Evolutionary conservation across 179 eudicot genomes (phyloP).

Genomic region (Corrigiola litoralis): DNA sequence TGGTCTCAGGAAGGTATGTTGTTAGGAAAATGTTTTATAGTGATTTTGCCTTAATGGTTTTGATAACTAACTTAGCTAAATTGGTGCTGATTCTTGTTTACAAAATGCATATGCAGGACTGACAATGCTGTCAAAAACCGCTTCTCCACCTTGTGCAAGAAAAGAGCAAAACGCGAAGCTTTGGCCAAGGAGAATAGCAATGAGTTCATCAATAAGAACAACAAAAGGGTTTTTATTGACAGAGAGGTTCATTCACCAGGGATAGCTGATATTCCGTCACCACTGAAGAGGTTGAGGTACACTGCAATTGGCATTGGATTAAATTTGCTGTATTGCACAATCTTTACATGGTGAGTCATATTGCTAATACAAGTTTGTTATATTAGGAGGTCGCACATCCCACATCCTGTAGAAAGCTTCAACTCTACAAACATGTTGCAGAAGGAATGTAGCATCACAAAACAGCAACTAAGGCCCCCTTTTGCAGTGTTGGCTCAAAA

Average conservation of each 20-base stretch:
- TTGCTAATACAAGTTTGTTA: constrained; percentile 4
- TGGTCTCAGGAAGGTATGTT: constrained; percentile 92
- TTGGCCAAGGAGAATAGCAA: constrained; percentile 66
- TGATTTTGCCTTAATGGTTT: too few species aligned
- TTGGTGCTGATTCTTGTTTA: not conserved
- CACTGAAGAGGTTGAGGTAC: constrained; percentile 70
- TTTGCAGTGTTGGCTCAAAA: constrained; percentile 63
- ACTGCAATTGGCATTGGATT: not conserved
- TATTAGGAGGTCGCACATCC: constrained; percentile 50
- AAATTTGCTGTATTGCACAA: not conserved
- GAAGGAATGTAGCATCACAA: constrained; percentile 27
- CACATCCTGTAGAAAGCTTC: constrained; percentile 32
- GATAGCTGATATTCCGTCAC: constrained; percentile 33
- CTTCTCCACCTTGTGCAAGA: constrained; percentile 88
- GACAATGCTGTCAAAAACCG: constrained; percentile 96
- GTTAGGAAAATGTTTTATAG: not conserved
- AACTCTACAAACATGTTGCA: constrained; percentile 24
- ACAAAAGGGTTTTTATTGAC: constrained; percentile 57
- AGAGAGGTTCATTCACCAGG: constrained; percentile 31
- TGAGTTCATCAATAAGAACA: constrained; percentile 51
- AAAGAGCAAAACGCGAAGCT: constrained; percentile 83
- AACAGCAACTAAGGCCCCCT: constrained; percentile 56
- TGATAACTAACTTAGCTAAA: too few species aligned
- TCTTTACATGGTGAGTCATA: not conserved
- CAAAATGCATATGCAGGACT: constrained; percentile 8